phyloP scores from a whole-genome alignment of 1,284 basidiomycete genomes.

The Cryptococcus jaspeensis region DNA sequence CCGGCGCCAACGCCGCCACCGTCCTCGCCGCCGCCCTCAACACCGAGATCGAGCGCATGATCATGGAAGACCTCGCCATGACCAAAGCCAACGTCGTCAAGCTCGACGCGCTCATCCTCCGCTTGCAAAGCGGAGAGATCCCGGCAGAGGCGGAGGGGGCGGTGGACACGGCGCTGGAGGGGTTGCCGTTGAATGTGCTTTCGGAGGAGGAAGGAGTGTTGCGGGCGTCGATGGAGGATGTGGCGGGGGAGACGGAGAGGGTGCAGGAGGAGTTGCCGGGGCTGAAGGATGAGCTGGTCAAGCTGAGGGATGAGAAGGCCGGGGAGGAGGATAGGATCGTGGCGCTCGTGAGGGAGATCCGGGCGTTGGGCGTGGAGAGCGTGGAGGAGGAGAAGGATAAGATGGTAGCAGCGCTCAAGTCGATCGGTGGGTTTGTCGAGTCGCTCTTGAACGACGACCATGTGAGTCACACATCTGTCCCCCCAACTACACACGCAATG shows the following conservation, averaged over 20 bases:
- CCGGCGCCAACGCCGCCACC: slow-evolving; percentile 8
- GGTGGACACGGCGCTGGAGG: background rate
- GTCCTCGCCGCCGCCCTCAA: slow-evolving; percentile 35
- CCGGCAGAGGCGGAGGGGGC: background rate
- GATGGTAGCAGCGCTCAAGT: slow-evolving; percentile 24
- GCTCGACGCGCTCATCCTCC: slow-evolving; percentile 14
- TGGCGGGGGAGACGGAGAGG: slow-evolving; percentile 5
- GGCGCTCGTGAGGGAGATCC: slow-evolving; percentile 26
- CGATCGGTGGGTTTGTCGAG: slow-evolving; percentile 27
- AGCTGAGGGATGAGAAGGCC: slow-evolving; percentile 25
- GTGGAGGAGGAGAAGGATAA: slow-evolving; percentile 29
- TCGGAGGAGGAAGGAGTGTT: slow-evolving; percentile 12
- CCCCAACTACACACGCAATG: background rate
- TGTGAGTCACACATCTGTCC: slow-evolving; percentile 1
- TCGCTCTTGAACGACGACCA: slow-evolving; percentile 17
- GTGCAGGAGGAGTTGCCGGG: slow-evolving; percentile 13
- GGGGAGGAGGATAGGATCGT: slow-evolving; percentile 28
- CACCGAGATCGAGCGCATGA: slow-evolving; percentile 39
- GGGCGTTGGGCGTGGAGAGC: slow-evolving; percentile 18
- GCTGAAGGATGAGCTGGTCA: slow-evolving; percentile 23
- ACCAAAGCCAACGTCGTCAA: slow-evolving; percentile 34
- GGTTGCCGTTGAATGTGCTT: slow-evolving; percentile 4
- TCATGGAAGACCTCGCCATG: slow-evolving; percentile 38
- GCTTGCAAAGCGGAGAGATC: background rate
- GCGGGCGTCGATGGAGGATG: background rate